A percentile compares a stretch with the other conserved stretches of the same genome.
Evolutionary conservation across 2,329 filamentous ascomycete species (phyloP).

Genomic region (Furcasterigmium sp.): DNA sequence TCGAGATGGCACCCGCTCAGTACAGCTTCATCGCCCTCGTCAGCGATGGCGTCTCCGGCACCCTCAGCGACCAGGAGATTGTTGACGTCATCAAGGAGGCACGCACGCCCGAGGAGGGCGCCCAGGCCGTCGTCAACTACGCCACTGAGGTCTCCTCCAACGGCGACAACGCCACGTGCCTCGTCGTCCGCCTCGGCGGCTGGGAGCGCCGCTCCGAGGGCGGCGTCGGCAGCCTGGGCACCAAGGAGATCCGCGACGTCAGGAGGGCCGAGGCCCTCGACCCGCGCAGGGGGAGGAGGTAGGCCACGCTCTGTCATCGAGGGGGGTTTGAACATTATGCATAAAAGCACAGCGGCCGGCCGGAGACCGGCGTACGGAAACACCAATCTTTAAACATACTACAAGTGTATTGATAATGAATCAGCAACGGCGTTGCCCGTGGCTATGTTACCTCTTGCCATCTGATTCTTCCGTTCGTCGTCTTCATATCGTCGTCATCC

Average conservation of each 20-base stretch:
- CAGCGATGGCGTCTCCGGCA: constrained; percentile 83
- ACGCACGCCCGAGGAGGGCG: constrained; percentile 80
- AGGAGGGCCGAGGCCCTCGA: constrained; percentile 75
- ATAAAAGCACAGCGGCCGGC: too few species aligned
- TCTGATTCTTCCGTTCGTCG: too few species aligned
- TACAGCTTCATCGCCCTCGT: constrained; percentile 87
- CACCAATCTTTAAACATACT: not conserved
- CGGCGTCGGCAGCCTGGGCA: constrained; percentile 81
- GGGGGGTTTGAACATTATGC: too few species aligned
- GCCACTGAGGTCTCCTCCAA: constrained; percentile 74
- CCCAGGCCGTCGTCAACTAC: constrained; percentile 74
- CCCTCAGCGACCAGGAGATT: constrained; percentile 86
- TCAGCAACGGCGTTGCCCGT: too few species aligned
- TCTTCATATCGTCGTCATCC: not conserved
- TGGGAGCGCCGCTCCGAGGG: constrained; percentile 76
- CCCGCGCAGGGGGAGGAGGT: constrained; percentile 64
- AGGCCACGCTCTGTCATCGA: too few species aligned
- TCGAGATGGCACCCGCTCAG: constrained; percentile 77
- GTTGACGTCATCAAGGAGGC: constrained; percentile 95
- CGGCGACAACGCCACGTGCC: constrained; percentile 65
- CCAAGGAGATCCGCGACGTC: constrained; percentile 85
- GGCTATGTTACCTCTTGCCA: too few species aligned
- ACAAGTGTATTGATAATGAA: not conserved
- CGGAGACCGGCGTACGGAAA: too few species aligned
- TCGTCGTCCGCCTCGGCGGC: constrained; percentile 62